Conservation (phyloP, 2,329 filamentous ascomycete genomes). For the Aureobasidium melanogenum region DNA sequence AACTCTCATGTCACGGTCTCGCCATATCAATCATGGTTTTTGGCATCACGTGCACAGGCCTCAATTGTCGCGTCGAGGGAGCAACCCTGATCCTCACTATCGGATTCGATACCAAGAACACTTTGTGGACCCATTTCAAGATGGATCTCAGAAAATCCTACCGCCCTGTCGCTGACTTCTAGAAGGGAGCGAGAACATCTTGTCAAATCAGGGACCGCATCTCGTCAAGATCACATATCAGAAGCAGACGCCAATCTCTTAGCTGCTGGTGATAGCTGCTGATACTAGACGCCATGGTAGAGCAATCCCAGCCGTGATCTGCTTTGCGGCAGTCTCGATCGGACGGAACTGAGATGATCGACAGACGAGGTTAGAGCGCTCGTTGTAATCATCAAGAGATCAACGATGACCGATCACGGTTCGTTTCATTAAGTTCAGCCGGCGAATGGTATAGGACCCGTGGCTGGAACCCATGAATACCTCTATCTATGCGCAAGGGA, state of each 20-base stretch:
- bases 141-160: not conserved
- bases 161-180: not conserved
- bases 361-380: not conserved
- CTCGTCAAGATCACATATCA: not conserved
- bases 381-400: not conserved
- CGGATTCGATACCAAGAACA: not conserved
- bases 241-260: not conserved
- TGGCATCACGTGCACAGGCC: not conserved
- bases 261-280: not conserved
- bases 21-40: not conserved
- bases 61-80: not conserved
- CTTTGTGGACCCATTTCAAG: no score
- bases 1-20: not conserved
- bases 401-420: not conserved
- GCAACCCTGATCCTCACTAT: not conserved
- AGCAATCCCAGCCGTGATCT: not conserved
- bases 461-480: not conserved
- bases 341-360: not conserved
- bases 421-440: not conserved
- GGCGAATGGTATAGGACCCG: not conserved
- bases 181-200: not conserved
- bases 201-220: not conserved
- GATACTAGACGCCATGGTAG: not conserved
- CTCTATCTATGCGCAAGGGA: not conserved
- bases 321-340: not conserved